Conservation (phyloP, 208 protist genomes). For the Wallacemonas collosoma region DNA sequence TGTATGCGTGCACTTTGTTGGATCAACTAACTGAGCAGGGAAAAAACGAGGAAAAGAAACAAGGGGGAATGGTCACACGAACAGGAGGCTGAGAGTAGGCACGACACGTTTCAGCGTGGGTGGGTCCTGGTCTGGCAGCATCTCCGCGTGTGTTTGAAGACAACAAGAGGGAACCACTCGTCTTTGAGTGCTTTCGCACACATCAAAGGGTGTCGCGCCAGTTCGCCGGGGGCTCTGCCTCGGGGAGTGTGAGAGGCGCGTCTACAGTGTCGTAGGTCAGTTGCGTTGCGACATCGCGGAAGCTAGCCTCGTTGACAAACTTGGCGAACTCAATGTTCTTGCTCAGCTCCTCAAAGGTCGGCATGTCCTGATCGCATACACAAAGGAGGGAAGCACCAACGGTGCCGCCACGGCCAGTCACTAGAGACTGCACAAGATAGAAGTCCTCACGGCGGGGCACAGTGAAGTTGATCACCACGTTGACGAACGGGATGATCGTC, state of each 20-base stretch:
- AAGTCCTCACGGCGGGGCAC: slow-evolving; percentile 83
- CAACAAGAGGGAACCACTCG: no score
- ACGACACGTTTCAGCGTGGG: no score
- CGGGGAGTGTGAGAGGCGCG: slow-evolving; percentile 62
- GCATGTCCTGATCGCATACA: slow-evolving; percentile 57
- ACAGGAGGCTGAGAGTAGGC: no score
- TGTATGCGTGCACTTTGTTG: slow-evolving; percentile 11
- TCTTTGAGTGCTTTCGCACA: neutral
- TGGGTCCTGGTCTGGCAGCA: no score
- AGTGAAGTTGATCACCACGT: slow-evolving; percentile 89
- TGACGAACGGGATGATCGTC: slow-evolving; percentile 88
- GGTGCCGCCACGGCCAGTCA: slow-evolving; percentile 78
- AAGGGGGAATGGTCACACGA: no score
- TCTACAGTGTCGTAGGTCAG: slow-evolving; percentile 81
- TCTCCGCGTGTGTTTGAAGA: neutral
- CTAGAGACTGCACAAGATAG: slow-evolving; percentile 85
- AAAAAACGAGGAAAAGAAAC: no score
- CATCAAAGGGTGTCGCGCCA: slow-evolving; percentile 49
- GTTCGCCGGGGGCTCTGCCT: slow-evolving; percentile 79
- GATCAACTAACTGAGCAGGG: no score
- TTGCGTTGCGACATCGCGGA: slow-evolving; percentile 62
- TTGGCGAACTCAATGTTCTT: slow-evolving; percentile 69
- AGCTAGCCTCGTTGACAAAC: slow-evolving; percentile 68
- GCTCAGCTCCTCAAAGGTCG: slow-evolving; percentile 48
- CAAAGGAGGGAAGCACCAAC: slow-evolving; percentile 83